Percentiles rank a stretch among this genome's conserved stretches.
Conservation (phyloP, 768 basidiomycete species). For the Gloeostereum incarnatum region DNA sequence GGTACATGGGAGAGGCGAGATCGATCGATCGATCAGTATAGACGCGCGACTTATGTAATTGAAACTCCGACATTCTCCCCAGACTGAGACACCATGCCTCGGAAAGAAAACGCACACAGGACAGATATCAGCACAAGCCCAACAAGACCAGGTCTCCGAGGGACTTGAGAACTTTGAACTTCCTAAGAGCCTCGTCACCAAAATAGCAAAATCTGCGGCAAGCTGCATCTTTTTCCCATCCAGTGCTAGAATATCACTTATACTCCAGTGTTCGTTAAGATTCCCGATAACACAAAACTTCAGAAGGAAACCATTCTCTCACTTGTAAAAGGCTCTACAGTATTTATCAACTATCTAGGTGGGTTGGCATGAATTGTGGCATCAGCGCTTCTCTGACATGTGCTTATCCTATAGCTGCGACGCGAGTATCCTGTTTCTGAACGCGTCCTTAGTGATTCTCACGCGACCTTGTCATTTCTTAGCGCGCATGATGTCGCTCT, state of each 20-base stretch:
- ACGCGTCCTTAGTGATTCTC: constrained; percentile 9
- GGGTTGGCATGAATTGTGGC: constrained; percentile 20
- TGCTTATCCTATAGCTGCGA: constrained; percentile 28
- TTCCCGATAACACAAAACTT: constrained; percentile 78
- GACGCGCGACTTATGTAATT: too few relatives aligned
- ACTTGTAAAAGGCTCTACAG: constrained; percentile 81
- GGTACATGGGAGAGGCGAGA: too few relatives aligned
- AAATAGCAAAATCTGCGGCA: constrained; percentile 80
- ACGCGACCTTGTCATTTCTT: neutral
- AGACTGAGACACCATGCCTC: constrained; percentile 68
- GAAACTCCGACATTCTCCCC: too few relatives aligned
- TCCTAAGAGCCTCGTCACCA: constrained; percentile 74
- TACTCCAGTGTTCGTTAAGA: constrained; percentile 28
- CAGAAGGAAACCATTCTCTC: constrained; percentile 87
- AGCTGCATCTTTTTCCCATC: constrained; percentile 15
- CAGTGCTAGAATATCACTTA: neutral
- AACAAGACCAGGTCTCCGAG: constrained; percentile 72
- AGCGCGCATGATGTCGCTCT: constrained; percentile 86
- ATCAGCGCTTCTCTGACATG: neutral
- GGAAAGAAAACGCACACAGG: constrained; percentile 52
- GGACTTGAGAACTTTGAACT: constrained; percentile 88
- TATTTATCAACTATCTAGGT: constrained; percentile 95
- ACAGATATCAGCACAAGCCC: constrained; percentile 59
- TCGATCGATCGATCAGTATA: too few relatives aligned
- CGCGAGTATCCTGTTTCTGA: constrained; percentile 22